Evolutionary conservation across 192 early-diverging fungal genomes (phyloP).

Genomic region (Kappamyces sp.): DNA sequence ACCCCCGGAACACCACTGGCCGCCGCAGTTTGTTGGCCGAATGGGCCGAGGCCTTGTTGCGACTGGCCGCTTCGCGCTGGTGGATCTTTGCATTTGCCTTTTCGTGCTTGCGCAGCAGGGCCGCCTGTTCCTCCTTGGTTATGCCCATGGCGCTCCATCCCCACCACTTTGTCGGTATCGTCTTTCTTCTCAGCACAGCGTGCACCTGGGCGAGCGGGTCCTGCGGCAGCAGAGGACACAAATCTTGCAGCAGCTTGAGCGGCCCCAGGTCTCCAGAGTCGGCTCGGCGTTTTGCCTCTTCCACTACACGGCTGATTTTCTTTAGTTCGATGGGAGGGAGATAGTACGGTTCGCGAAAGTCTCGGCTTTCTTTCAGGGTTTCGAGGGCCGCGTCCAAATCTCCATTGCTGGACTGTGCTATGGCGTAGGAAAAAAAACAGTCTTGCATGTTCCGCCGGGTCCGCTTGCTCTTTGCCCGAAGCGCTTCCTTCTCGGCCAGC

Average conservation of each 20-base stretch:
- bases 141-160: constrained; percentile 11
- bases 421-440: constrained; percentile 18
- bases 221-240: constrained; percentile 29
- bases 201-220: constrained; percentile 7
- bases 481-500: constrained; percentile 22
- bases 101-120: background rate
- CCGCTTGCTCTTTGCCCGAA: constrained; percentile 15
- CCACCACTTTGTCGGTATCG: constrained; percentile 17
- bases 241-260: constrained; percentile 24
- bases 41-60: too few relatives aligned
- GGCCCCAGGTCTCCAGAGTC: constrained; percentile 29
- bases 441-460: constrained; percentile 15
- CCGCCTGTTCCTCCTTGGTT: background rate
- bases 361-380: constrained; percentile 23
- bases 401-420: constrained; percentile 18
- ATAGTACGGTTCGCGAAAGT: constrained; percentile 33
- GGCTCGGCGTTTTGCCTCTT: constrained; percentile 21
- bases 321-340: constrained; percentile 27
- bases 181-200: constrained; percentile 9
- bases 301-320: constrained; percentile 29
- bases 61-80: constrained; percentile 7
- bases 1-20: too few relatives aligned
- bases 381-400: constrained; percentile 23
- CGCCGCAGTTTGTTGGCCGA: too few relatives aligned
- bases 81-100: background rate